phyloP scores from a whole-genome alignment of 1,284 basidiomycete species.

The Ceratobasidium theobromae region DNA sequence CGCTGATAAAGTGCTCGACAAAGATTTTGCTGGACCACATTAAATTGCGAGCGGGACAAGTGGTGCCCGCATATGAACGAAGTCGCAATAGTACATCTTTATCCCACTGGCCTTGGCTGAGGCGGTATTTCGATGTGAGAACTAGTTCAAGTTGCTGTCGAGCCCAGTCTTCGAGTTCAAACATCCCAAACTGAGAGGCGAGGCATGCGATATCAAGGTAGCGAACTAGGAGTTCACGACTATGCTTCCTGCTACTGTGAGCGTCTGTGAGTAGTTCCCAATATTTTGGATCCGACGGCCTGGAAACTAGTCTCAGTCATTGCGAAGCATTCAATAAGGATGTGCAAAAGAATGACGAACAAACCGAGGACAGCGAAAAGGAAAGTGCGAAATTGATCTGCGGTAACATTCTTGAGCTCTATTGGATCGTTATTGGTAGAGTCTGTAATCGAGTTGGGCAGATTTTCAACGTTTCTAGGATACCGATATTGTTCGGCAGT shows the following conservation, averaged over 20 bases:
- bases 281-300: neutral
- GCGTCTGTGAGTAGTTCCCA: neutral
- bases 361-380: neutral
- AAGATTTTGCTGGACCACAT: neutral
- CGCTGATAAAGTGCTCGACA: neutral
- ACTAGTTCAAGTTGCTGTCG: neutral
- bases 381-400: neutral
- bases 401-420: neutral
- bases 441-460: neutral
- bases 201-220: slow-evolving; percentile 7
- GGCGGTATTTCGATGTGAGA: neutral
- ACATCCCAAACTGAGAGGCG: neutral
- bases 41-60: neutral
- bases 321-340: too few species aligned
- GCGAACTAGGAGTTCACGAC: neutral
- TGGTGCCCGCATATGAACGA: neutral
- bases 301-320: too few species aligned
- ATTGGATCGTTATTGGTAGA: neutral
- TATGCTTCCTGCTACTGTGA: neutral
- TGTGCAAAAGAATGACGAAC: too few species aligned
- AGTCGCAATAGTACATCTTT: neutral
- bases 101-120: neutral
- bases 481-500: neutral
- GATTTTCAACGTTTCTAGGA: neutral
- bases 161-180: neutral